These are phyloP conservation scores for Apodospora peruviana DNA, from an alignment of 495 filamentous ascomycete genomes.

Conservation along the genomic window DNA sequence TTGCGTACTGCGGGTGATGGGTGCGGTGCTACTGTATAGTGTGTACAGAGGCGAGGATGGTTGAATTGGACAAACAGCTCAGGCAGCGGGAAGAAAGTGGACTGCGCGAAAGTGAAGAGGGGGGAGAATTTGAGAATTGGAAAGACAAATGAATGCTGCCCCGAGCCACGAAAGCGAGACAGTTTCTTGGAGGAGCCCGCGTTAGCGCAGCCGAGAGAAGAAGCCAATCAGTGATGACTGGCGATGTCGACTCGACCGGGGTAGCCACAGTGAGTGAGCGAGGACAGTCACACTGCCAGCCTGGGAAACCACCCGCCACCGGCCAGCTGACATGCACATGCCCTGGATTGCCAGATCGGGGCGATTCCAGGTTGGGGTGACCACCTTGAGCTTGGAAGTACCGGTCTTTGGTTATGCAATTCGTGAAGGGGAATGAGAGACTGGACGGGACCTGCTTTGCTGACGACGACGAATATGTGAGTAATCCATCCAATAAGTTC, in stretches of 20 bases:
- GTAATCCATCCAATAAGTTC: too few relatives aligned
- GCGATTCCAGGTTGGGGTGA: too few relatives aligned
- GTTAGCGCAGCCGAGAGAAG: conserved; percentile 11
- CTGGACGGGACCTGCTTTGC: too few relatives aligned
- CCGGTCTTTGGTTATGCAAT: too few relatives aligned
- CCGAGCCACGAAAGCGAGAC: neutral
- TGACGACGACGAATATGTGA: too few relatives aligned
- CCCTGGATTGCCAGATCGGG: neutral
- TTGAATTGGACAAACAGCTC: neutral
- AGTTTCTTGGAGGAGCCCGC: conserved; percentile 5
- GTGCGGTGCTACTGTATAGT: neutral
- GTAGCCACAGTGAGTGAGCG: conserved; percentile 1
- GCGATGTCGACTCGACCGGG: neutral
- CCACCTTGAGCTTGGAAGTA: too few relatives aligned
- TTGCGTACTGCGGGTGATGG: conserved; percentile 1
- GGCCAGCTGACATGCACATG: conserved; percentile 8
- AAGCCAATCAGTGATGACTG: conserved; percentile 12
- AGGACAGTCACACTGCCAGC: conserved; percentile 10
- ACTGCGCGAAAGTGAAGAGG: neutral
- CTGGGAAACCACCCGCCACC: neutral
- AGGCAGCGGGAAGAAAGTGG: conserved; percentile 7
- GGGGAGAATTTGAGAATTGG: conserved; percentile 5
- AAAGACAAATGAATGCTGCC: conserved; percentile 10
- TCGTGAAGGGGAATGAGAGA: too few relatives aligned
- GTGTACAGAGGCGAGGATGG: neutral